phyloP scores from a whole-genome alignment of 345 rosid genomes.

The Syzygium jambos region DNA sequence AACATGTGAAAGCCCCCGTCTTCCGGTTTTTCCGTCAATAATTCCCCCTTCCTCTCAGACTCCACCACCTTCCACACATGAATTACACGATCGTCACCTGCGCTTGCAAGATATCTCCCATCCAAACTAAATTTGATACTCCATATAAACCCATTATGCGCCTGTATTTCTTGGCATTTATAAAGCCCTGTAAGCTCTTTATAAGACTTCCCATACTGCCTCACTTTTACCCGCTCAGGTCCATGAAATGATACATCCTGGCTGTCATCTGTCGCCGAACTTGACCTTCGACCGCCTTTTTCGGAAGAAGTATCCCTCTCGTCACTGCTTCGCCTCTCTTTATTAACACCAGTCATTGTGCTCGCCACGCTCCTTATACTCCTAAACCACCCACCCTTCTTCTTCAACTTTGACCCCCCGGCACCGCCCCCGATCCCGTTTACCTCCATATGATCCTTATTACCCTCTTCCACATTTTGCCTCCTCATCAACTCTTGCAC shows the following conservation, averaged over 20 bases:
- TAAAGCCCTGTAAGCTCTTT: constrained; percentile 79
- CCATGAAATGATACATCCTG: constrained; percentile 83
- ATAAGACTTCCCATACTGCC: constrained; percentile 71
- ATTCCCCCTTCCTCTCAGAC: constrained; percentile 76
- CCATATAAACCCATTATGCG: constrained; percentile 96
- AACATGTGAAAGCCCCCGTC: constrained; percentile 49
- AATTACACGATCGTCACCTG: constrained; percentile 92
- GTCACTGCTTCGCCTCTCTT: constrained; percentile 86
- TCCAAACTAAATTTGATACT: constrained; percentile 90
- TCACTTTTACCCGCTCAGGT: constrained; percentile 77
- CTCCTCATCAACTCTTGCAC: constrained; percentile 97
- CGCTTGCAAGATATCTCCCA: constrained; percentile 92
- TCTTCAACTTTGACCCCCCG: constrained; percentile 48
- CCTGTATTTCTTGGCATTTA: constrained; percentile 90
- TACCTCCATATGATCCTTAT: constrained; percentile 32
- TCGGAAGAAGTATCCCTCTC: constrained; percentile 89
- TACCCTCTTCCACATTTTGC: constrained; percentile 77
- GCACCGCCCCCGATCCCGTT: constrained; percentile 18
- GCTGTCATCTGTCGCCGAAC: constrained; percentile 94
- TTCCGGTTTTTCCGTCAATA: constrained; percentile 67
- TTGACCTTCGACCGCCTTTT: constrained; percentile 84
- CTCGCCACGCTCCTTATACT: constrained; percentile 67
- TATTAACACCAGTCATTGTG: constrained; percentile 32
- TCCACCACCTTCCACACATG: constrained; percentile 83
- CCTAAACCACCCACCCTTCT: constrained; percentile 78